Base-by-base conservation (phyloP, 2,329 filamentous ascomycete genomes). In the Keithomyces neogunnii region DNA sequence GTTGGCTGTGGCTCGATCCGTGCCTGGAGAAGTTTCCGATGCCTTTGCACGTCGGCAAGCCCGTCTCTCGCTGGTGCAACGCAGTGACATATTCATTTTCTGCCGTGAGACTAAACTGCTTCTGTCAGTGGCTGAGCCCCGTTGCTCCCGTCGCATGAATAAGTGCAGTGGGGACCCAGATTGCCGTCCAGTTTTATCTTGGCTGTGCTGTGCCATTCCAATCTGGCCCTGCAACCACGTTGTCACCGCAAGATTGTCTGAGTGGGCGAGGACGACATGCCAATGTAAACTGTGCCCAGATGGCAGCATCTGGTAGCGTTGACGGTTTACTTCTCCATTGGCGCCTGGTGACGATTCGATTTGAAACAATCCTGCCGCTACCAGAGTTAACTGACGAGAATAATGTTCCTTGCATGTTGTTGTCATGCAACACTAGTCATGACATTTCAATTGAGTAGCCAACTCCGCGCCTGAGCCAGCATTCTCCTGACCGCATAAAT, bases 161-260 rank as follows among this genome's bases (percentile, higher is more conserved):
- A 46, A 48, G 8, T 11, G 8, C 39, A 28, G 39, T 28, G n/a
- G 39, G n/a, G n/a, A n/a, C 39, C 11, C 33, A 32, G 29, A 36
- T 31, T 48, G n/a, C n/a, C n/a, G n/a, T 35, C 53, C 55, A 52
- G 51, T 52, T 55, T 45, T 52, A 47, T 51, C 45, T 50, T 47
- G 48, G 50, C 59, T 60, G 50, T 40, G 5, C 35, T 28, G 35
- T 39, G 39, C 58, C 55, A 60, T 60, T 63, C 57, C 53, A 51
- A 56, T 56, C 51, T 57, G 47, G 40, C 55, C 51, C 52, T 54
- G 56, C 53, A 54, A 57, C 55, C 59, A 63, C 61, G 59, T 65
- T 60, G 63, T 53, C 55, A 60, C 55, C 49, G 54, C 57, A 57
- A 56, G 56, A 61, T 48, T 56, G 54, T 61, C 58, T 55, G 58